Conservation (phyloP, 2,329 filamentous ascomycete genomes). For the Ophiostoma sp. region DNA sequence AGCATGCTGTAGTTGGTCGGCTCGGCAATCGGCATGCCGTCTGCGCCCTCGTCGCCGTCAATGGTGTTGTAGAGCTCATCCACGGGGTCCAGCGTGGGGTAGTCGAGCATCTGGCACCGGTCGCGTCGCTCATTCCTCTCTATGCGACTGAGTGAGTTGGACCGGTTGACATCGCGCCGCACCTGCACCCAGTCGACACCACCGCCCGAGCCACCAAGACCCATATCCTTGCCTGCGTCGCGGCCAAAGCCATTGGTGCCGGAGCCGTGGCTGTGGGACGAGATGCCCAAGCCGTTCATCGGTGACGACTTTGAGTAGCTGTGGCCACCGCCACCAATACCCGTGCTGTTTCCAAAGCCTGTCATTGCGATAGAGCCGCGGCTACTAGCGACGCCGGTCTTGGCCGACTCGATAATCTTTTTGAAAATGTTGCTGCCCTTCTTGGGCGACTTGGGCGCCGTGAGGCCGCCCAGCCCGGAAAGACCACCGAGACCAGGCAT, state of each 20-base stretch:
- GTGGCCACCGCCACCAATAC: slow-evolving; percentile 21
- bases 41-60: slow-evolving; percentile 82
- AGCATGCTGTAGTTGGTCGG: slow-evolving; percentile 74
- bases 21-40: slow-evolving; percentile 76
- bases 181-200: slow-evolving; percentile 94
- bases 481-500: slow-evolving; percentile 37
- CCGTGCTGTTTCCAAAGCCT: slow-evolving; percentile 39
- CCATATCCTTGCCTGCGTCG: slow-evolving; percentile 55
- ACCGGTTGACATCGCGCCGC: slow-evolving; percentile 88
- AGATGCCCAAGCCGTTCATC: slow-evolving; percentile 39
- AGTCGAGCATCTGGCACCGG: slow-evolving; percentile 89
- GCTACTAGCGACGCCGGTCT: slow-evolving; percentile 85
- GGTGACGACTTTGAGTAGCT: slow-evolving; percentile 28
- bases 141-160: slow-evolving; percentile 85
- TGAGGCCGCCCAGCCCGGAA: slow-evolving; percentile 70
- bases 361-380: slow-evolving; percentile 71
- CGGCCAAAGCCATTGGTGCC: slow-evolving; percentile 42
- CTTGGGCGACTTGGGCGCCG: slow-evolving; percentile 62
- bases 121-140: slow-evolving; percentile 81
- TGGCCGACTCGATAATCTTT: slow-evolving; percentile 89
- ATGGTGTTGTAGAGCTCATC: slow-evolving; percentile 80
- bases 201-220: slow-evolving; percentile 45
- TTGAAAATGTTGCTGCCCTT: slow-evolving; percentile 87
- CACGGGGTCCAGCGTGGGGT: slow-evolving; percentile 80
- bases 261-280: slow-evolving; percentile 8